phyloP scores from a whole-genome alignment of 1,284 basidiomycete genomes.

The Paramarasmius palmivorus region DNA sequence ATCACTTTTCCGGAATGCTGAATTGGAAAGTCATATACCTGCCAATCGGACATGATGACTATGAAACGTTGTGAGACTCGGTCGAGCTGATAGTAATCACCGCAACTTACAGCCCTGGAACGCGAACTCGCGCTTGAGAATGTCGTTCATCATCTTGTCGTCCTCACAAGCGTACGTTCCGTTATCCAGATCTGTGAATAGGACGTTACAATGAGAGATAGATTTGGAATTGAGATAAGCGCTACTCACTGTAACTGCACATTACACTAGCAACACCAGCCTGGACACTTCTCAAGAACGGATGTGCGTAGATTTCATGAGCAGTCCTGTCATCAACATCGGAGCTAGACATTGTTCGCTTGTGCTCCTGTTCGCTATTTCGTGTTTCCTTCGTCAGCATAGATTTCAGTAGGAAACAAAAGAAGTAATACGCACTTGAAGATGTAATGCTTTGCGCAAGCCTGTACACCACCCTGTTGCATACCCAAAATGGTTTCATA shows the following conservation, averaged over 20 bases:
- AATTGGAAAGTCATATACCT: constrained; percentile 36
- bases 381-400: constrained; percentile 8
- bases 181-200: constrained; percentile 59
- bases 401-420: neutral
- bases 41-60: constrained; percentile 73
- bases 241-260: constrained; percentile 63
- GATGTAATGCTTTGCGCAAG: constrained; percentile 78
- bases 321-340: constrained; percentile 79
- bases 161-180: constrained; percentile 82
- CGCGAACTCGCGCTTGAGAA: constrained; percentile 78
- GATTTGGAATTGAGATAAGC: neutral
- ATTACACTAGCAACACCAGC: constrained; percentile 78
- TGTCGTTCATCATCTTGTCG: constrained; percentile 70
- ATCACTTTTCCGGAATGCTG: neutral
- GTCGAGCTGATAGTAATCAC: neutral
- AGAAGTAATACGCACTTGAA: constrained; percentile 51
- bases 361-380: constrained; percentile 66
- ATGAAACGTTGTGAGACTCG: neutral
- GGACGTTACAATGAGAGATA: neutral
- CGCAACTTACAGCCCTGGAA: constrained; percentile 69
- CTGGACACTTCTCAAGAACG: constrained; percentile 75
- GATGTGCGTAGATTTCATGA: constrained; percentile 73
- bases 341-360: constrained; percentile 52
- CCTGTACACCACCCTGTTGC: constrained; percentile 73
- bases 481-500: constrained; percentile 77